Conservation (phyloP, 2,329 filamentous ascomycete species). For the Dothidotthia symphoricarpi region DNA sequence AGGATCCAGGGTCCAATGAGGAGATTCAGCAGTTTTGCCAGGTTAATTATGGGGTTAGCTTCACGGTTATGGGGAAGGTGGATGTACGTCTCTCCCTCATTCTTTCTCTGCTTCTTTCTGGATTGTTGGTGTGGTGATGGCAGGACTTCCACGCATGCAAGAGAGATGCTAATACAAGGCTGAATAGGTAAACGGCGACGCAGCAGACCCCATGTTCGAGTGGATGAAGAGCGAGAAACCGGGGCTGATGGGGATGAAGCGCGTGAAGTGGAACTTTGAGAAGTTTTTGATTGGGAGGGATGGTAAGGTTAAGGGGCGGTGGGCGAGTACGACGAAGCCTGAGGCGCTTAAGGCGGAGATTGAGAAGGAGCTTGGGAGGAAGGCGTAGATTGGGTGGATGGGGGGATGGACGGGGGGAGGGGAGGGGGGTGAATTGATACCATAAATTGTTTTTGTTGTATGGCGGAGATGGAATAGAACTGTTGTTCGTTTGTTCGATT, state of each 20-base stretch:
- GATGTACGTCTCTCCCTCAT: slow-evolving; percentile 59
- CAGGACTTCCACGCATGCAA: no score
- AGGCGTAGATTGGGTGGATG: neutral
- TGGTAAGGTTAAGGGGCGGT: slow-evolving; percentile 79
- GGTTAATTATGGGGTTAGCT: slow-evolving; percentile 89
- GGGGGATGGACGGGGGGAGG: no score
- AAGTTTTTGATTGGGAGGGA: slow-evolving; percentile 91
- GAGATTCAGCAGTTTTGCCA: slow-evolving; percentile 74
- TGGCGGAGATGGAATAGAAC: no score
- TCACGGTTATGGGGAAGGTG: slow-evolving; percentile 87
- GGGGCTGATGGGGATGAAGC: slow-evolving; percentile 82
- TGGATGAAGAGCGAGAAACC: slow-evolving; percentile 72
- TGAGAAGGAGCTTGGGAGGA: slow-evolving; percentile 62
- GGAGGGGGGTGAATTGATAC: no score
- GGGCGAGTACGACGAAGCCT: slow-evolving; percentile 86
- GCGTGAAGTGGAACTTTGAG: slow-evolving; percentile 99
- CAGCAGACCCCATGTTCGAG: slow-evolving; percentile 74
- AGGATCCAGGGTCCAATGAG: slow-evolving; percentile 75
- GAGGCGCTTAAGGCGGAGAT: slow-evolving; percentile 74
- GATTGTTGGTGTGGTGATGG: neutral
- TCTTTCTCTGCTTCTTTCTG: neutral
- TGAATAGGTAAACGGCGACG: slow-evolving; percentile 68
- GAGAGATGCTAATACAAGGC: no score
- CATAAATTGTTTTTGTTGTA: no score
- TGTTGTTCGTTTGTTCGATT: no score